Evolutionary conservation across 768 basidiomycete species (phyloP).

Genomic region (Mrakia gelida): DNA sequence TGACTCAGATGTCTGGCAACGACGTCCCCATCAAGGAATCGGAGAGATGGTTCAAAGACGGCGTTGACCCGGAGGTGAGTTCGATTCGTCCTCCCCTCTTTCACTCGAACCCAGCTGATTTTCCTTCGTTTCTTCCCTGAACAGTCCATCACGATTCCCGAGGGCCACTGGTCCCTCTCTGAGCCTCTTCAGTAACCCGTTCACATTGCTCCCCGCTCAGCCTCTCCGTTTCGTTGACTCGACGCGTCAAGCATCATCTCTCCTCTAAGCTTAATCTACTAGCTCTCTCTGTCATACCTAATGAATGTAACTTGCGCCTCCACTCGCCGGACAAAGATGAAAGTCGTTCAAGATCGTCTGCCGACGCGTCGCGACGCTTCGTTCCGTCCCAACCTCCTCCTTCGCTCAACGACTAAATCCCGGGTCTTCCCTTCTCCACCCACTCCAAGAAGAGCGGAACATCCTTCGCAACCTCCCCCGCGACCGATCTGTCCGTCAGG

Average conservation of each 20-base stretch:
- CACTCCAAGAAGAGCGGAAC: constrained; percentile 5
- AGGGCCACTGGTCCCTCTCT: constrained; percentile 28
- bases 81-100: not conserved
- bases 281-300: not conserved
- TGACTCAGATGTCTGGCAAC: constrained; percentile 41
- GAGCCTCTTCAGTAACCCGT: not conserved
- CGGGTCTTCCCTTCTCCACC: not conserved
- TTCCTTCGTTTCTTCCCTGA: not conserved
- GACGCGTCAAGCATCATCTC: not conserved
- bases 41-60: constrained; percentile 55
- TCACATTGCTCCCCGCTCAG: too few relatives aligned
- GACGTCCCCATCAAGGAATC: constrained; percentile 49
- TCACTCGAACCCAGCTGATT: not conserved
- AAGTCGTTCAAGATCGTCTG: too few relatives aligned
- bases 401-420: too few relatives aligned
- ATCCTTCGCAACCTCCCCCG: constrained; percentile 3
- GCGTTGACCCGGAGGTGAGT: constrained; percentile 33
- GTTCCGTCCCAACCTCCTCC: too few relatives aligned
- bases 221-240: too few relatives aligned
- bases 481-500: not conserved
- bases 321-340: too few relatives aligned
- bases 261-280: not conserved
- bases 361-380: too few relatives aligned
- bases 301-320: not conserved
- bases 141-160: constrained; percentile 6